Base-by-base conservation (phyloP, 2,329 filamentous ascomycete genomes). In the Cladosporium austrohemisphaericum region DNA sequence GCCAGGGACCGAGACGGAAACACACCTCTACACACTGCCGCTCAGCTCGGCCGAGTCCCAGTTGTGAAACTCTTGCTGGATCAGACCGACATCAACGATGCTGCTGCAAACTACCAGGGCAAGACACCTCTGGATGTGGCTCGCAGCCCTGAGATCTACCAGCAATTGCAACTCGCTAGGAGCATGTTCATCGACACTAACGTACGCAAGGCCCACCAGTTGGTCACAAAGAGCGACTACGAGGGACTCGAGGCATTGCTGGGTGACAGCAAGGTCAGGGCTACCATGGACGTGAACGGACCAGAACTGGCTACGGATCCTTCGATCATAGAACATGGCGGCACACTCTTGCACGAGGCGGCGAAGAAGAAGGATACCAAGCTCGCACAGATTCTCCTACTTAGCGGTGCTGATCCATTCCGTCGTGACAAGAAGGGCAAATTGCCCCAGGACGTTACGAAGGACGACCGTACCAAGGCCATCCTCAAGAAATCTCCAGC, bases 361-460 rank as follows among this genome's bases (percentile, higher is more conserved):
- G 91, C 93, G 5, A 83, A 90, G 59, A 89, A 86, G 66, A 90
- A 81, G 70, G 91, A 98, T 62, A 84, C 83, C 19, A 85, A 87
- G 59, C 78, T 98, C 18, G 95, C 95, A 51, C 88, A 97, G 65
- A 79, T 95, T 14, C 77, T 98, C 10, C 75, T 98, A 29, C 82
- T 97, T 45, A 94, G 97, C 63, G 93, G 93, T 9, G 93, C 92
- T 9, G 93, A 98, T 68, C 93, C 93, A 0, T 98, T 98, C 71
- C 84, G 90, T 49, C 83, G 93, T 52, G 93, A 98, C 69, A 87
- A 90, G 60, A 95, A 90, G 71, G 93, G 93, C 41, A 97, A 95
- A 69, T 77, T 98, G 25, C 90, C 93, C 2, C 93, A 98, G 65
- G 92, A 96, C 68, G 85, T 96, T 37, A 97, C 93, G 45, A 95